A percentile compares a stretch with the other conserved stretches of the same genome.
These are phyloP conservation scores for Jackrogersella multiformis DNA, from an alignment of 495 filamentous ascomycete genomes.

Conservation along the genomic window DNA sequence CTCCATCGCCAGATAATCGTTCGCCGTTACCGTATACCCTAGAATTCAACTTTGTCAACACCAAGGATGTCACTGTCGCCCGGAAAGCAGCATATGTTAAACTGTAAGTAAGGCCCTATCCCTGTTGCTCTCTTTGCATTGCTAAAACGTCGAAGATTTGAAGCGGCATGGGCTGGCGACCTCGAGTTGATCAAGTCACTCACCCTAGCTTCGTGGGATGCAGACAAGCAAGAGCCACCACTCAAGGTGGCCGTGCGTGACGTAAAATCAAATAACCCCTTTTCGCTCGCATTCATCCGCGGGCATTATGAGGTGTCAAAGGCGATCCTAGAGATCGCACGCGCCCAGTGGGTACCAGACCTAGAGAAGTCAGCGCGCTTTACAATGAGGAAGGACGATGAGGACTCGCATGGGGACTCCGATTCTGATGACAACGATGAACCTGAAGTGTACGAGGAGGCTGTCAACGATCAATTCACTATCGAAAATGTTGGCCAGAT, in stretches of 20 bases:
- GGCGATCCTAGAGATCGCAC: slow-evolving; percentile 70
- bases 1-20: slow-evolving; percentile 1
- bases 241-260: slow-evolving; percentile 70
- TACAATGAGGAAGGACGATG: slow-evolving; percentile 51
- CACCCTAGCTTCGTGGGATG: slow-evolving; percentile 56
- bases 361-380: slow-evolving; percentile 58
- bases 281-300: slow-evolving; percentile 70
- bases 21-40: slow-evolving; percentile 53
- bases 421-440: slow-evolving; percentile 44
- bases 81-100: slow-evolving; percentile 65
- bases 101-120: slow-evolving; percentile 49
- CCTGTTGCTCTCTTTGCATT: neutral
- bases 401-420: slow-evolving; percentile 41
- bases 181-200: slow-evolving; percentile 63
- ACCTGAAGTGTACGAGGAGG: slow-evolving; percentile 59
- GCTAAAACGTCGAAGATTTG: slow-evolving; percentile 60
- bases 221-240: slow-evolving; percentile 60
- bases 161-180: slow-evolving; percentile 76
- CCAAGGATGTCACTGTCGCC: slow-evolving; percentile 61
- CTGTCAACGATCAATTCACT: slow-evolving; percentile 71
- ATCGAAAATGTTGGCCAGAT: slow-evolving; percentile 75
- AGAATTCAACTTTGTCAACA: slow-evolving; percentile 56
- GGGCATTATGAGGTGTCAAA: slow-evolving; percentile 69
- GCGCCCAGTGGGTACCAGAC: slow-evolving; percentile 68
- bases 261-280: slow-evolving; percentile 55